These are phyloP conservation scores for Suillus bovinus DNA, from an alignment of 768 basidiomycete genomes.

Conservation along the genomic window DNA sequence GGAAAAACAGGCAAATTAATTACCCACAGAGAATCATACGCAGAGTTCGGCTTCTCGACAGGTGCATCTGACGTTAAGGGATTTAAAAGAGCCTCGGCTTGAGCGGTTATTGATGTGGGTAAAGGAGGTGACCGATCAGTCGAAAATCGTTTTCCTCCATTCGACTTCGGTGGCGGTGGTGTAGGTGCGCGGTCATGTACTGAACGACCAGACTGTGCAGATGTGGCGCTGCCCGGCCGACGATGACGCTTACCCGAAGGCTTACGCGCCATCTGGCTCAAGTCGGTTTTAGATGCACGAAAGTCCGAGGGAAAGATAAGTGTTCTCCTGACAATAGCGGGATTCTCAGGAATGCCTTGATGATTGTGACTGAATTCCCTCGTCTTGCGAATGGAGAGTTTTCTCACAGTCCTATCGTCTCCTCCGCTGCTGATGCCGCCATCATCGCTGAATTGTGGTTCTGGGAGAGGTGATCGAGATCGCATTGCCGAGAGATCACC, in stretches of 20 bases:
- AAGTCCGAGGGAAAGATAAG: constrained; percentile 77
- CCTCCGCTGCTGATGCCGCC: constrained; percentile 31
- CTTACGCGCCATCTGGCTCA: constrained; percentile 55
- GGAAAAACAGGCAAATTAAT: constrained; percentile 16
- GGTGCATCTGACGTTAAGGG: constrained; percentile 39
- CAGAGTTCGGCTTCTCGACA: constrained; percentile 66
- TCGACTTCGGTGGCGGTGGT: constrained; percentile 74
- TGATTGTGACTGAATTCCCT: constrained; percentile 27
- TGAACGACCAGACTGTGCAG: constrained; percentile 67
- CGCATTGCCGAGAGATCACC: constrained; percentile 22
- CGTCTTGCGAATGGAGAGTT: constrained; percentile 22
- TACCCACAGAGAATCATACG: constrained; percentile 79
- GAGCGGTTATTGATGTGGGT: constrained; percentile 49
- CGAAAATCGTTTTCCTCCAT: constrained; percentile 60
- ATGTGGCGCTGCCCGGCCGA: constrained; percentile 59
- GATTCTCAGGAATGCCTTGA: constrained; percentile 37
- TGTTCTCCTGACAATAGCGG: constrained; percentile 71
- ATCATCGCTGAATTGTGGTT: constrained; percentile 27
- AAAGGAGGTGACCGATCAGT: constrained; percentile 65
- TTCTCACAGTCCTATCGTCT: constrained; percentile 31
- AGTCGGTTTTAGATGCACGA: constrained; percentile 55
- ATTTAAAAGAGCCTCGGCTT: constrained; percentile 41
- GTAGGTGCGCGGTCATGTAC: constrained; percentile 82
- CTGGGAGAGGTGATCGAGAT: constrained; percentile 20
- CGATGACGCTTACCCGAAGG: constrained; percentile 50